A percentile compares a stretch with the other conserved stretches of the same genome.
Conservation (phyloP, 2,329 filamentous ascomycete genomes). For the Cladosporium sp. region DNA sequence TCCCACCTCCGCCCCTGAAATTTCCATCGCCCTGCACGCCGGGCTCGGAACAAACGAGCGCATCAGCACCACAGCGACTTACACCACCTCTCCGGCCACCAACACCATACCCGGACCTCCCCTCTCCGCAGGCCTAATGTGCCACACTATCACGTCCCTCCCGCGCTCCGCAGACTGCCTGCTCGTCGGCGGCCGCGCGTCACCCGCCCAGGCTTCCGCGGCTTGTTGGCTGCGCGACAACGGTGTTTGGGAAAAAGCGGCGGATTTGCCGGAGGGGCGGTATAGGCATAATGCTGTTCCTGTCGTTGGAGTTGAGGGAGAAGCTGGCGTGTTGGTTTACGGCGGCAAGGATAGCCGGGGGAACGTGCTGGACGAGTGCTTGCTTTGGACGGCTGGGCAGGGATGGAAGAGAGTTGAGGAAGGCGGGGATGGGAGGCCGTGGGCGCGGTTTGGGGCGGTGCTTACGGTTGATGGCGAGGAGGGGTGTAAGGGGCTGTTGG, state of each 20-base stretch:
- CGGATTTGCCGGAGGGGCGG: conserved; percentile 62
- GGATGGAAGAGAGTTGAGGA: conserved; percentile 42
- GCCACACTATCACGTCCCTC: conserved; percentile 61
- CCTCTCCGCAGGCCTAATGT: conserved; percentile 49
- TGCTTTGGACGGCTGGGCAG: conserved; percentile 40
- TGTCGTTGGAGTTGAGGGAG: conserved; percentile 28
- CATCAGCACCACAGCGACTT: conserved; percentile 41
- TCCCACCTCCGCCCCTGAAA: conserved; percentile 21
- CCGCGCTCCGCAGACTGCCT: conserved; percentile 46
- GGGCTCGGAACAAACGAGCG: conserved; percentile 45
- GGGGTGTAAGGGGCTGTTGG: background rate
- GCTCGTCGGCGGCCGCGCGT: conserved; percentile 71
- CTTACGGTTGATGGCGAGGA: too few species aligned
- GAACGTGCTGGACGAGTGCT: conserved; percentile 37
- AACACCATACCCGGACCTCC: conserved; percentile 21
- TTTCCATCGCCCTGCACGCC: conserved; percentile 36
- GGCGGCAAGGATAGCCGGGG: conserved; percentile 42
- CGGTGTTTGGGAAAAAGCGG: conserved; percentile 56
- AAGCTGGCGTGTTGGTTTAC: conserved; percentile 35
- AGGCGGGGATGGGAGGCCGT: conserved; percentile 19
- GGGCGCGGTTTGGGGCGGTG: too few species aligned
- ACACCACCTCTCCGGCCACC: conserved; percentile 20
- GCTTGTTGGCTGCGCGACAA: conserved; percentile 71
- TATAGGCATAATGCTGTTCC: conserved; percentile 66
- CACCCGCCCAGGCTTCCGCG: conserved; percentile 60